Evolutionary conservation across 164 flowering plant genomes (phyloP).

Genomic region (Nymphaea thermarum): DNA sequence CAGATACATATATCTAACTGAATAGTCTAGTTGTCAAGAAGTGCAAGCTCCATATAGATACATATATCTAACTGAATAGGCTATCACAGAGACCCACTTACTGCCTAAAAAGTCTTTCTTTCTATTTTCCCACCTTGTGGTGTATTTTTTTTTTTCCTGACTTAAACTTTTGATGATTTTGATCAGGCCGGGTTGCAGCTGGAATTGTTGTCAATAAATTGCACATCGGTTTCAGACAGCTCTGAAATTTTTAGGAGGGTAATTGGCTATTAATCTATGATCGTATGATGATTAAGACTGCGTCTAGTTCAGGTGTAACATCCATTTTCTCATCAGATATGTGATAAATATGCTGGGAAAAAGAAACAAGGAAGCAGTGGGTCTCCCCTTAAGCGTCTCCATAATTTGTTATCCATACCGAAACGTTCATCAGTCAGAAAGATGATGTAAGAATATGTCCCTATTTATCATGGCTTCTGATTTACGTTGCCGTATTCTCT

Average conservation of each 20-base stretch:
- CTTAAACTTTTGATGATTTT: not conserved
- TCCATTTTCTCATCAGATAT: constrained; percentile 30
- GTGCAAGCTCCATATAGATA: no score
- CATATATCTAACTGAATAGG: no score
- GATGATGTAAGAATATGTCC: constrained; percentile 48
- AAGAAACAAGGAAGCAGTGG: constrained; percentile 28
- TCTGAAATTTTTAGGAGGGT: constrained; percentile 82
- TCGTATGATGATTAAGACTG: not conserved
- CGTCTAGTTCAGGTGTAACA: not conserved
- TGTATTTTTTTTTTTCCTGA: not conserved
- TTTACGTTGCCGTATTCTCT: not conserved
- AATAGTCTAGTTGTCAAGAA: no score
- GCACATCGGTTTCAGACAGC: constrained; percentile 57
- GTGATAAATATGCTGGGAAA: constrained; percentile 20
- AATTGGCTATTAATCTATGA: not conserved
- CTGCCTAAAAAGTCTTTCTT: not conserved
- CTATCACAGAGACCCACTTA: no score
- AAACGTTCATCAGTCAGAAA: constrained; percentile 24
- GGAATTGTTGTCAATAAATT: constrained; percentile 50
- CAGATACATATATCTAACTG: no score
- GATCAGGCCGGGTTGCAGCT: constrained; percentile 49
- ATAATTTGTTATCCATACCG: constrained; percentile 44
- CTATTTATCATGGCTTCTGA: not conserved
- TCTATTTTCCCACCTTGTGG: not conserved
- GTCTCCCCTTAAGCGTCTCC: constrained; percentile 48